Evolutionary conservation across 2,329 filamentous ascomycete genomes (phyloP), one percentile per base, ranked within the genome.

Genomic region (Neopestalotiopsis sp.): DNA sequence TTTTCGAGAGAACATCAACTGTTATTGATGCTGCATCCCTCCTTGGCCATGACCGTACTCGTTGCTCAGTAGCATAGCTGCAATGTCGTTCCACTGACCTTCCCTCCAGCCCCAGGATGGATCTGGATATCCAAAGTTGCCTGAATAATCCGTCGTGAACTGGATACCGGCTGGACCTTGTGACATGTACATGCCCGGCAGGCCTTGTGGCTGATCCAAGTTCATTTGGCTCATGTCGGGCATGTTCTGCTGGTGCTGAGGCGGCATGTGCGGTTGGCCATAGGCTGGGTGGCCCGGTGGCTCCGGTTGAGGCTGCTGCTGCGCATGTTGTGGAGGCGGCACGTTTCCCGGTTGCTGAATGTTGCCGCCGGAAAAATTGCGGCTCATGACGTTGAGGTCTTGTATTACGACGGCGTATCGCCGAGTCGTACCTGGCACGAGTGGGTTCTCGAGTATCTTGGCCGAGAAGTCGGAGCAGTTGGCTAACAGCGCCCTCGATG

Each of bases 371-470:
- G 69, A 56, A 59, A 73, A 71, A n/a, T 73, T 68, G 6, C 67
- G 63, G 12, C 68, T 71, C 70, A 70, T 72, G 12, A 68, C 45
- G 38, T 79, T 76, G 3, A 81, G 71, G 42, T 82, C 80, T 4
- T 77, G 75, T 6, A 81, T 72, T 9, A 82, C 73, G 4, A 76
- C 76, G 9, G 78, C 78, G 69, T 78, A 82, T 56, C 79, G 80
- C 32, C 75, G 72, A 57, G 80, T 78, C 0, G 80, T 81, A 6
- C 79, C 80, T 5, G 80, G 80, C 71, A 82, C 77, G 56, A 76
- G 74, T 1, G 76, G 75, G 63, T 80, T 79, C 1, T 71, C 72
- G 42, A 73, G 71, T 61, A 80, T 76, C 7, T 74, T 77, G 30
- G 75, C 74, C 7, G 76, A 74, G 5, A 81, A 69, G 28, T 77